Conservation (phyloP, 2,329 filamentous ascomycete genomes). For the Penicillium olsonii region DNA sequence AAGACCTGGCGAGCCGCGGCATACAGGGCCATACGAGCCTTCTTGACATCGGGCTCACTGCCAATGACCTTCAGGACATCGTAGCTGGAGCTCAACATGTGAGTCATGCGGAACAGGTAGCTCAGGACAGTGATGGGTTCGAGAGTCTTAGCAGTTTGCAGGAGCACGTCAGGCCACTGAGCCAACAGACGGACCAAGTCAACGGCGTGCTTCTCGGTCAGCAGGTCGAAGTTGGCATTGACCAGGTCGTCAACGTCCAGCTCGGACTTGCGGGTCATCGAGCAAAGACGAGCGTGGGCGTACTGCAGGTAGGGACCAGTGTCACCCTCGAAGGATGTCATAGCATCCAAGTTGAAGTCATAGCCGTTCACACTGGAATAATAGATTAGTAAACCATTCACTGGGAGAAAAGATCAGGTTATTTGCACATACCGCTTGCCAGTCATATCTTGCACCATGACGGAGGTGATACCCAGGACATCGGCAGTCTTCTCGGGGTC, state of each 20-base stretch:
- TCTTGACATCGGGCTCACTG: slow-evolving; percentile 58
- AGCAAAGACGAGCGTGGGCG: slow-evolving; percentile 61
- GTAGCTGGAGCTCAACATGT: slow-evolving; percentile 62
- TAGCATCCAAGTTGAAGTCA: slow-evolving; percentile 65
- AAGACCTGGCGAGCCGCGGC: slow-evolving; percentile 63
- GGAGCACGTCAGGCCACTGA: slow-evolving; percentile 65
- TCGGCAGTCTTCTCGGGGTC: slow-evolving; percentile 81
- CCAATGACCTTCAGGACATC: slow-evolving; percentile 64
- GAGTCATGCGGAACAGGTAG: slow-evolving; percentile 68
- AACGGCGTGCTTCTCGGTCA: slow-evolving; percentile 63
- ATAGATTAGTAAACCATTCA: slow-evolving; percentile 48
- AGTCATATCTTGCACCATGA: slow-evolving; percentile 98
- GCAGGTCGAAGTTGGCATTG: slow-evolving; percentile 59
- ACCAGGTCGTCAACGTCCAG: slow-evolving; percentile 50
- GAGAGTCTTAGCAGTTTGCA: slow-evolving; percentile 65
- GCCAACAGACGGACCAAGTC: slow-evolving; percentile 63
- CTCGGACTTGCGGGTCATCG: slow-evolving; percentile 60
- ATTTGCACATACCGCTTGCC: slow-evolving; percentile 71
- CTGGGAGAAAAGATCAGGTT: slow-evolving; percentile 20
- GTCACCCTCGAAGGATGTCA: slow-evolving; percentile 67
- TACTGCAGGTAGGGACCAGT: slow-evolving; percentile 68
- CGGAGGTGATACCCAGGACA: slow-evolving; percentile 85
- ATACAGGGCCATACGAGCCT: slow-evolving; percentile 64
- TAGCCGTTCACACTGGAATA: slow-evolving; percentile 61
- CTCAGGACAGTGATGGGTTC: slow-evolving; percentile 67